Evolutionary conservation across 2,329 filamentous ascomycete genomes (phyloP).

Genomic region (Drechslerella stenobrocha): DNA sequence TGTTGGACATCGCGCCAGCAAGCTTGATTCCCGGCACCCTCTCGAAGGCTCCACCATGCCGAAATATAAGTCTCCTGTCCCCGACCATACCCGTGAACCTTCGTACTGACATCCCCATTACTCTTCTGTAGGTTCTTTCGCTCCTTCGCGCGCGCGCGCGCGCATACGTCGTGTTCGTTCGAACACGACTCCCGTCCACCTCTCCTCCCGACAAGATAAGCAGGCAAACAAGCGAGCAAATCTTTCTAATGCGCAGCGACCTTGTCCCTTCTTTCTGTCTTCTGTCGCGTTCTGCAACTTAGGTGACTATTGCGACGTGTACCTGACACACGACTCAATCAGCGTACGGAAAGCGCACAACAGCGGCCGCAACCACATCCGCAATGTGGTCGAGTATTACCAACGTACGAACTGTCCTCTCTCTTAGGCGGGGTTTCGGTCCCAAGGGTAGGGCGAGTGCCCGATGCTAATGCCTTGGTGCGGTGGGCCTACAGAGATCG

Average conservation of each 20-base stretch:
- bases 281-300: slow-evolving; percentile 52
- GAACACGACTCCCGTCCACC: too few relatives aligned
- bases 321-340: slow-evolving; percentile 99
- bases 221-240: slow-evolving; percentile 49
- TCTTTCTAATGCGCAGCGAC: slow-evolving; percentile 42
- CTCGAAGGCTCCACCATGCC: slow-evolving; percentile 66
- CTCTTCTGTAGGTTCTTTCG: slow-evolving; percentile 68
- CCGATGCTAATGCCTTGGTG: slow-evolving; percentile 6
- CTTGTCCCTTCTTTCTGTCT: slow-evolving; percentile 21
- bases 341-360: slow-evolving; percentile 99
- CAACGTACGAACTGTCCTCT: slow-evolving; percentile 67
- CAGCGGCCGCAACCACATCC: slow-evolving; percentile 89
- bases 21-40: not conserved
- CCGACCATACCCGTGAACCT: slow-evolving; percentile 19
- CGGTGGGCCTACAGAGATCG: slow-evolving; percentile 70
- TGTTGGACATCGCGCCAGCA: not conserved
- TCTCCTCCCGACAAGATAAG: slow-evolving; percentile 50
- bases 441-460: not conserved
- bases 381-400: slow-evolving; percentile 98
- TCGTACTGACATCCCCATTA: slow-evolving; percentile 58
- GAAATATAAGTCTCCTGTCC: slow-evolving; percentile 70
- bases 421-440: not conserved
- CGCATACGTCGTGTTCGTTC: too few relatives aligned
- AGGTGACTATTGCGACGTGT: slow-evolving; percentile 99
- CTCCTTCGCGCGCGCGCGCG: slow-evolving; percentile 17